Evolutionary conservation across 495 filamentous ascomycete species (phyloP).

Genomic region (Neurospora sp.): DNA sequence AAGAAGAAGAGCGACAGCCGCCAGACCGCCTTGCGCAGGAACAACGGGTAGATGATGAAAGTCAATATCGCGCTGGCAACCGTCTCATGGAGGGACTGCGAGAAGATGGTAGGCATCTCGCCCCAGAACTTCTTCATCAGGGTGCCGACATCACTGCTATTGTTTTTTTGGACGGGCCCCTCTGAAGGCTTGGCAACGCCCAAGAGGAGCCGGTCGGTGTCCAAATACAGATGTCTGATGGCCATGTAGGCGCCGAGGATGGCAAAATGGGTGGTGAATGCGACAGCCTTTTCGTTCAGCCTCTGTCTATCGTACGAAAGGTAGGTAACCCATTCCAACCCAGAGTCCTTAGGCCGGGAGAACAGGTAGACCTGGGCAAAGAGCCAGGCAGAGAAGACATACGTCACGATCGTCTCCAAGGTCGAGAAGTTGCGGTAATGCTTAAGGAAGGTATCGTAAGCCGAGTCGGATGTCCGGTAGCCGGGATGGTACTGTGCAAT

Average conservation of each 20-base stretch:
- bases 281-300: conserved; percentile 84
- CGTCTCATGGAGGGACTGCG: conserved; percentile 28
- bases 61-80: conserved; percentile 35
- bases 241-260: conserved; percentile 61
- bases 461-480: conserved; percentile 56
- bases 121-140: conserved; percentile 16
- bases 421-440: conserved; percentile 47
- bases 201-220: conserved; percentile 62
- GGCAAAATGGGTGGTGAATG: conserved; percentile 61
- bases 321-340: conserved; percentile 61
- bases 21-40: conserved; percentile 58
- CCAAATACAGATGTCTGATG: conserved; percentile 55
- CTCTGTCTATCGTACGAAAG: conserved; percentile 56
- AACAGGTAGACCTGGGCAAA: conserved; percentile 79
- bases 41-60: conserved; percentile 50
- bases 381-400: conserved; percentile 66
- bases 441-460: conserved; percentile 49
- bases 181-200: conserved; percentile 21
- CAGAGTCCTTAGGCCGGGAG: conserved; percentile 52
- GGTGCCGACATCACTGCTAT: conserved; percentile 19
- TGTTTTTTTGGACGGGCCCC: conserved; percentile 19
- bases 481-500: conserved; percentile 77
- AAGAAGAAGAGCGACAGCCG: conserved; percentile 55
- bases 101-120: conserved; percentile 22
- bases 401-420: conserved; percentile 58